Conservation (phyloP, 2,329 filamentous ascomycete genomes). For the Monosporascus sp. region DNA sequence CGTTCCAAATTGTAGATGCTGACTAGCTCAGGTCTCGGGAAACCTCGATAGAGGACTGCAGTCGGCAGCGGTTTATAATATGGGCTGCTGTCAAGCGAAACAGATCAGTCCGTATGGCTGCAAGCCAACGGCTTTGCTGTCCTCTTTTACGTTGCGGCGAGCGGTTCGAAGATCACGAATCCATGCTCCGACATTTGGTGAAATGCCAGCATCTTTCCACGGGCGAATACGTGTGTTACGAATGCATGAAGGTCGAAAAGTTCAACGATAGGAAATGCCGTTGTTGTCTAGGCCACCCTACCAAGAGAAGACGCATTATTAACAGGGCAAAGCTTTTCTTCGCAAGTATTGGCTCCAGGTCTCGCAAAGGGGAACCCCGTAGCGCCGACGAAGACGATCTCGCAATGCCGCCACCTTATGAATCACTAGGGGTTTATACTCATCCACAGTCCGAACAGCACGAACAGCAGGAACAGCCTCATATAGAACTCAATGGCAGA, state of each 20-base stretch:
- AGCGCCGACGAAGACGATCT: conserved; percentile 28
- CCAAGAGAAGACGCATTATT: conserved; percentile 47
- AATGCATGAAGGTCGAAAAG: conserved; percentile 46
- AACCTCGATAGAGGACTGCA: conserved; percentile 44
- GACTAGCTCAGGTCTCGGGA: conserved; percentile 36
- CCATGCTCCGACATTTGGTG: conserved; percentile 50
- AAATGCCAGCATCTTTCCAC: conserved; percentile 42
- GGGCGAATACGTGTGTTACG: conserved; percentile 53
- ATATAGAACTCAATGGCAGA: conserved; percentile 42
- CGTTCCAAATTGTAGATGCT: conserved; percentile 9
- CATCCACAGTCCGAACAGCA: conserved; percentile 10
- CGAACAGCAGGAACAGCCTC: conserved; percentile 11
- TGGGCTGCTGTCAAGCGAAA: conserved; percentile 54
- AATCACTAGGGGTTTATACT: conserved; percentile 32
- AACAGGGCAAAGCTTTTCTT: conserved; percentile 52
- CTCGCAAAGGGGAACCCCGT: conserved; percentile 30
- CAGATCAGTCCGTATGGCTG: conserved; percentile 40
- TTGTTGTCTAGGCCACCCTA: conserved; percentile 44
- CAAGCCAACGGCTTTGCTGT: conserved; percentile 45
- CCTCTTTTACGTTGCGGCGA: conserved; percentile 48
- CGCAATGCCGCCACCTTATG: conserved; percentile 39
- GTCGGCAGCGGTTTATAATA: conserved; percentile 49
- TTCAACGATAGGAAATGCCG: conserved; percentile 50
- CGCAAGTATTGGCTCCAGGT: conserved; percentile 45
- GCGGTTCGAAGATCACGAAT: conserved; percentile 46